Percentiles rank a stretch among this genome's conserved stretches.
Evolutionary conservation across 192 early-diverging fungal genomes (phyloP).

Genomic region (Phycomyces blakesleeanus): DNA sequence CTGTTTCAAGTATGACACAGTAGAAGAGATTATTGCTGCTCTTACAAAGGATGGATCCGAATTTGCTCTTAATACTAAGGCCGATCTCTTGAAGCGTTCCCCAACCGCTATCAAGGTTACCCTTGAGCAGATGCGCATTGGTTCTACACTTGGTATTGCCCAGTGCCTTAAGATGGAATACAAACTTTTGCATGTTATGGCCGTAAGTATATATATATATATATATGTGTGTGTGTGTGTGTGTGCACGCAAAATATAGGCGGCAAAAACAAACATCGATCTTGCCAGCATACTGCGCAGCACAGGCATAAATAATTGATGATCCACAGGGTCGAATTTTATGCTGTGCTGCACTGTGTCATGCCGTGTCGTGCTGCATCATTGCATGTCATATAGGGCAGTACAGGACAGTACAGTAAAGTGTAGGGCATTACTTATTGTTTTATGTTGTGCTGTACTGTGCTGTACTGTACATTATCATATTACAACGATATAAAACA

Average conservation of each 20-base stretch:
- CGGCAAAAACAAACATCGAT: background rate
- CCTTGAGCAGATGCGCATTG: constrained; percentile 75
- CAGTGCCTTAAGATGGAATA: constrained; percentile 86
- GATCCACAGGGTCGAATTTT: background rate
- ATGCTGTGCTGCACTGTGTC: too few species aligned
- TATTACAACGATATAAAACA: too few species aligned
- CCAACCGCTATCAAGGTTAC: constrained; percentile 88
- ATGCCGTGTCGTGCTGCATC: too few species aligned
- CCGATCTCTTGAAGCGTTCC: constrained; percentile 60
- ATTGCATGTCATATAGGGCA: too few species aligned
- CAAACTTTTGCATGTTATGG: constrained; percentile 65
- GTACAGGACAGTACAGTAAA: too few species aligned
- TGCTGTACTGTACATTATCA: too few species aligned
- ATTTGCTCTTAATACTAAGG: constrained; percentile 73
- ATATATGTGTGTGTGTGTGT: too few species aligned
- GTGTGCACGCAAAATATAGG: background rate
- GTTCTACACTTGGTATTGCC: constrained; percentile 61
- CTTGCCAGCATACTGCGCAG: background rate
- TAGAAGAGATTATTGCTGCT: constrained; percentile 81
- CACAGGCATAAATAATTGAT: background rate
- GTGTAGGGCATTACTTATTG: too few species aligned
- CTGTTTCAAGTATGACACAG: constrained; percentile 81
- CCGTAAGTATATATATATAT: constrained; percentile 39
- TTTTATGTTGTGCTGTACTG: too few species aligned
- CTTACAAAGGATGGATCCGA: constrained; percentile 66